Base-by-base conservation (phyloP, 441 rosid genomes). In the Arabidopsis lyrata region DNA sequence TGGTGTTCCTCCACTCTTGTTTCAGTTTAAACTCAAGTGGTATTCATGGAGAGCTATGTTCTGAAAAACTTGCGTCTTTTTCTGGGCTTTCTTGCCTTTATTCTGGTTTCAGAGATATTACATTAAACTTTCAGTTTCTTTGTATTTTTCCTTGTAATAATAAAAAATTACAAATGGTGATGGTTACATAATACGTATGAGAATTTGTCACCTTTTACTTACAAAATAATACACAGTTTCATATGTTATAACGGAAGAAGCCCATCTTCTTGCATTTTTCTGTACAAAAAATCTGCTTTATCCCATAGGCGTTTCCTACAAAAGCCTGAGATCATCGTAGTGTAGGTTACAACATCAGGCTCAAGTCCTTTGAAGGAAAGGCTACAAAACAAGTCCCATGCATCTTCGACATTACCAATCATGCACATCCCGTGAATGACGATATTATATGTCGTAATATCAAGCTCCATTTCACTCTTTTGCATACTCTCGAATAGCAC, bases 1-100 rank as follows among this genome's bases (percentile, higher is more conserved):
- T 72, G 97, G 98, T 34, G 73, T 84, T 72, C 78, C 95, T 63
- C 98, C 91, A 13, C 77, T 91, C 49, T 80, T 77, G 83, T 90
- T 82, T 80, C 97, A 88, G 63, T 35, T 91, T 74, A 91, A 88
- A 79, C 80, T 93, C 63, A 94, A 88, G 78, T 94, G 95, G 90
- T 63, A 77, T 79, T 88, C 96, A 47, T 87, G 88, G 89, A 78
- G 72, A 69, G 29, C 57, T 29, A 68, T 24, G 68, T 78, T 45
- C 57, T 68, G 53, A 78, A 16, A 16, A 11, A 6, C 18, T 22
- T 20, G 31, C 27, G 31, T 70, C 31, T 31, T 57, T 27, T 6
- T 0, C 50, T 45, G 36, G 5, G 9, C 1, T 47, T n/a, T n/a
- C 54, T 18, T 35, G 2, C 24, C 41, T 20, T 52, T 18, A 13